A percentile compares a stretch with the other conserved stretches of the same genome.
Conservation (phyloP, 257 asterid species). For the Avicennia marina region DNA sequence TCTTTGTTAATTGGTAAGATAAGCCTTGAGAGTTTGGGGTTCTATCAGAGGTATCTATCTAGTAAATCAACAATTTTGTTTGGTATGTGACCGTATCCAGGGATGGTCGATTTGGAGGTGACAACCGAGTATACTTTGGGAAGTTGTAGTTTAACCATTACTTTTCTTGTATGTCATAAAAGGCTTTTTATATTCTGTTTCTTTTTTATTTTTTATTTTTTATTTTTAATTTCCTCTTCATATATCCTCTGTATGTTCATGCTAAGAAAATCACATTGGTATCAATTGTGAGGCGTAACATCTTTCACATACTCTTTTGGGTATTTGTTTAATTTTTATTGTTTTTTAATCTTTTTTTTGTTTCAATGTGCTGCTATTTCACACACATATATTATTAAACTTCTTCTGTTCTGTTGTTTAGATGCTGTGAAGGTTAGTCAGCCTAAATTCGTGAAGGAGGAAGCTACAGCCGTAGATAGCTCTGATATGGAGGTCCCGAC, state of each 20-base stretch:
- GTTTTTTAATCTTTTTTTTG: background rate
- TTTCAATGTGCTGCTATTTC: background rate
- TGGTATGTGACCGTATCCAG: conserved; percentile 1
- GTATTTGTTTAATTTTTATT: background rate
- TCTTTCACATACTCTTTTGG: background rate
- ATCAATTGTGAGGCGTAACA: background rate
- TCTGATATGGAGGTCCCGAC: conserved; percentile 21
- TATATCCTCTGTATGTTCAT: background rate
- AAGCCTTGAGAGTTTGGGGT: background rate
- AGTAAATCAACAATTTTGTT: conserved; percentile 21
- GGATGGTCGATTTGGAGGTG: conserved; percentile 10
- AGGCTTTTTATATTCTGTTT: background rate
- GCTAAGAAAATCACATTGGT: conserved; percentile 10
- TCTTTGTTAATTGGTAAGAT: background rate
- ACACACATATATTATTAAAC: background rate
- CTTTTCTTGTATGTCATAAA: conserved; percentile 13
- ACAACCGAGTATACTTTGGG: background rate
- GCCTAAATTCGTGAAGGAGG: conserved; percentile 34
- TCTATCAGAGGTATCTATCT: conserved; percentile 1
- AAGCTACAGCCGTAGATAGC: conserved; percentile 20
- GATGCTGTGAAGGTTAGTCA: conserved; percentile 30
- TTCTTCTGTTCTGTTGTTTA: conserved; percentile 22
- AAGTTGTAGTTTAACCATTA: background rate
- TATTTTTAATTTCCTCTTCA: background rate
- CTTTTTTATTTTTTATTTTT: background rate